These are phyloP conservation scores for Trypanosoma avium DNA, from an alignment of 208 protist species.

Conservation along the genomic window DNA sequence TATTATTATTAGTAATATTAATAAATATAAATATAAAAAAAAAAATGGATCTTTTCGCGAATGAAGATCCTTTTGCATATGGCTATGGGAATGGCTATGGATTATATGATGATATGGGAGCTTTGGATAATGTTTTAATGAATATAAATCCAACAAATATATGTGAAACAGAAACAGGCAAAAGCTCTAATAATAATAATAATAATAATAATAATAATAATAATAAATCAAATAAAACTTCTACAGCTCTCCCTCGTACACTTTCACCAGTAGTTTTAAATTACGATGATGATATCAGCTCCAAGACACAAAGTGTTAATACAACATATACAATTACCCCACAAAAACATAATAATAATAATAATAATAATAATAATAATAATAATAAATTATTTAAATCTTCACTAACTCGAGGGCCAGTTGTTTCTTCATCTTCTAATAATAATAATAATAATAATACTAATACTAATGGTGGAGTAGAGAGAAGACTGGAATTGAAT, in stretches of 20 bases:
- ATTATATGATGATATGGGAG: background rate
- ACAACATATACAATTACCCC: too few relatives aligned
- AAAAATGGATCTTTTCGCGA: slow-evolving; percentile 23
- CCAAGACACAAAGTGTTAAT: too few relatives aligned
- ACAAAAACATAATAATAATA: too few relatives aligned
- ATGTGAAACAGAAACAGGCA: background rate
- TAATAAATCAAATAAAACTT: background rate
- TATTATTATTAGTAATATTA: slow-evolving; percentile 10
- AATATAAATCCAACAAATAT: background rate
- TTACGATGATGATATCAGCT: too few relatives aligned
- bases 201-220: slow-evolving; percentile 1
- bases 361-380: too few relatives aligned
- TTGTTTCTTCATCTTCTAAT: too few relatives aligned
- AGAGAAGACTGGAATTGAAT: too few relatives aligned
- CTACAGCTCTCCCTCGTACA: background rate
- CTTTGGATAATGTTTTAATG: slow-evolving; percentile 9
- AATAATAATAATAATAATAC: too few relatives aligned
- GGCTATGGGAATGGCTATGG: slow-evolving; percentile 21
- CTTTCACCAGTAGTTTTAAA: too few relatives aligned
- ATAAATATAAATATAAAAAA: slow-evolving; percentile 6
- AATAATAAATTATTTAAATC: too few relatives aligned
- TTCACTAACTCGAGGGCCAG: too few relatives aligned
- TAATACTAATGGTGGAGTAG: too few relatives aligned
- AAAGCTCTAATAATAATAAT: background rate
- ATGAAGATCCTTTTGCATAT: slow-evolving; percentile 19